Conservation (phyloP, 1,139 yeast genomes). For the Taiozyma sp. region DNA sequence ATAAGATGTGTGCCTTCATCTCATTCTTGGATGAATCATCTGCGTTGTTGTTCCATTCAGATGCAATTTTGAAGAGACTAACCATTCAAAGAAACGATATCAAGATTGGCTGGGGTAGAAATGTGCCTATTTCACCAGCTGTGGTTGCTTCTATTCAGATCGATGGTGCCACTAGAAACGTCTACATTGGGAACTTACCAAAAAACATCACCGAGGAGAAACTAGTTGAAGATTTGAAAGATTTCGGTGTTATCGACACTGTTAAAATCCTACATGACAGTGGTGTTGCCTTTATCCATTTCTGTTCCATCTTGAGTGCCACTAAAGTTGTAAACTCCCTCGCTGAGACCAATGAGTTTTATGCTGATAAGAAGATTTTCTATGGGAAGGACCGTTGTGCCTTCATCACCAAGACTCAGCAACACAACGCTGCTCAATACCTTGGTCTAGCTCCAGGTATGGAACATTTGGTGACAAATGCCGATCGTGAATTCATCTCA, state of each 20-base stretch:
- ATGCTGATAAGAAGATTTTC: constrained; percentile 60
- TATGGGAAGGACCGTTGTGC: constrained; percentile 89
- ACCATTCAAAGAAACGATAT: constrained; percentile 47
- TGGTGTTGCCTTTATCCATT: constrained; percentile 82
- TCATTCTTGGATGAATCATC: constrained; percentile 46
- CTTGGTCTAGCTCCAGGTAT: constrained; percentile 86
- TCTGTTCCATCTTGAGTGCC: constrained; percentile 78
- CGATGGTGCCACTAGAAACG: constrained; percentile 89
- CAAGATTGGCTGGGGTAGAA: constrained; percentile 76
- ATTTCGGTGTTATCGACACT: constrained; percentile 79
- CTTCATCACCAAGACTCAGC: constrained; percentile 86
- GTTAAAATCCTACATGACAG: constrained; percentile 71
- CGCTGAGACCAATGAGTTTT: constrained; percentile 49
- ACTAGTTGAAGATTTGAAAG: constrained; percentile 57
- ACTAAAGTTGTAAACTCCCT: constrained; percentile 72
- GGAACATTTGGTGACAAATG: constrained; percentile 77
- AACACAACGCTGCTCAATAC: constrained; percentile 95
- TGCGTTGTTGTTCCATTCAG: constrained; percentile 54
- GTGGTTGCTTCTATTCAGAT: constrained; percentile 71
- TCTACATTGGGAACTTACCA: constrained; percentile 73
- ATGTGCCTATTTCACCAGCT: constrained; percentile 59
- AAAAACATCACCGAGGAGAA: constrained; percentile 55
- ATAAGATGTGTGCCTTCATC: constrained; percentile 48
- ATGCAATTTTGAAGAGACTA: constrained; percentile 46
- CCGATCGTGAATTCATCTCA: constrained; percentile 61